Evolutionary conservation across 345 rosid genomes (phyloP), one percentile per base, ranked within the genome.

Genomic region (Eucalyptus regnans): DNA sequence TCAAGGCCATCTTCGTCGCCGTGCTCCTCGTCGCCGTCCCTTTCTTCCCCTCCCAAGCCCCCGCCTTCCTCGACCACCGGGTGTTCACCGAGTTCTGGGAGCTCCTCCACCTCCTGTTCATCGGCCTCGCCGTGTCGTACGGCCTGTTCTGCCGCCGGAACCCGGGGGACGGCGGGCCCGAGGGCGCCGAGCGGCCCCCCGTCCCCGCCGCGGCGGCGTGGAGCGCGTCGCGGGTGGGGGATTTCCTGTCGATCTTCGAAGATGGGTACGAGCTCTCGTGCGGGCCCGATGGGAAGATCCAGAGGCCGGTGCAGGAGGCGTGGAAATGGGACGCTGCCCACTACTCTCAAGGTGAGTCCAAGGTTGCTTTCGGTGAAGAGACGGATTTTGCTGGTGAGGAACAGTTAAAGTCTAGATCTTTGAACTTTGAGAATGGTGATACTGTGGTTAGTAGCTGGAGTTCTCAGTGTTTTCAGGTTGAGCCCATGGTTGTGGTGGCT

Each of bases 61-160:
- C 99, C 43, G 95, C 92, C 54, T 94, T 96, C 91, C 62, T 97
- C 86, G 92, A 89, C 37, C 94, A 92, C 86, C 92, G 94, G 8
- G 9, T 94, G 5, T 48, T 95, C 56, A 93, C 93, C 87, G 92
- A 93, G 92, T 94, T 95, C 87, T 96, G 99, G 99, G 99, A 94
- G 86, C 97, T 94, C 31, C 83, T 94, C 86, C 97, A 94, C 52
- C 94, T 93, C 76, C 91, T 95, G 15, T 94, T 97, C 92, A 89
- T 97, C 79, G 98, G 99, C 91, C 89, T 97, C 90, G 99, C 96
- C 87, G 96, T 96, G 79, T 95, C 96, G 44, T 97, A 96, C 92
- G 99, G 99, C 88, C 91, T 97, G 92, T 94, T 94, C 94, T 89
- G 98, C 92, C 93, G 95, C 80, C 93, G 96, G 88, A 96, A 90